These are phyloP conservation scores for Microdochium trichocladiopsis DNA, from an alignment of 2,329 filamentous ascomycete genomes.

Conservation along the genomic window DNA sequence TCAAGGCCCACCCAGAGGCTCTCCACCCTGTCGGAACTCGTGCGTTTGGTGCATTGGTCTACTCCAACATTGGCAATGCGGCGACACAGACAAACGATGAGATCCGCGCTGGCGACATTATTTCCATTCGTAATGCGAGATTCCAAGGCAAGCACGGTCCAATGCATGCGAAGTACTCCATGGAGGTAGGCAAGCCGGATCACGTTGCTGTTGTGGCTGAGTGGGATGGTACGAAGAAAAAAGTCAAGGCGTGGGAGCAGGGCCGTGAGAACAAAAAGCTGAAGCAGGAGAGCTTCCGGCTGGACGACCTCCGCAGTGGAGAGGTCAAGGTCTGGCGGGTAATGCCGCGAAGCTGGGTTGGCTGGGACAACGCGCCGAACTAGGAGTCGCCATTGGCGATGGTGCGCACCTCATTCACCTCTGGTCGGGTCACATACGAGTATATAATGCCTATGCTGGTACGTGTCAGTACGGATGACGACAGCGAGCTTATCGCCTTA, in stretches of 20 bases:
- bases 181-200: slow-evolving; percentile 80
- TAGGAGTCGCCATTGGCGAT: slow-evolving; percentile 29
- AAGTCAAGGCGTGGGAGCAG: slow-evolving; percentile 92
- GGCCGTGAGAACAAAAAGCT: slow-evolving; percentile 90
- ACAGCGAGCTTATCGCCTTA: background rate
- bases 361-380: slow-evolving; percentile 62
- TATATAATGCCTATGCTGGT: slow-evolving; percentile 17
- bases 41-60: slow-evolving; percentile 85
- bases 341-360: slow-evolving; percentile 86
- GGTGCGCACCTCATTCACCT: slow-evolving; percentile 4
- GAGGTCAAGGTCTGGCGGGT: slow-evolving; percentile 98
- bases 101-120: slow-evolving; percentile 87
- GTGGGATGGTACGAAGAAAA: slow-evolving; percentile 98
- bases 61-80: slow-evolving; percentile 91
- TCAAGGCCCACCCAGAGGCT: slow-evolving; percentile 66
- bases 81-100: slow-evolving; percentile 86
- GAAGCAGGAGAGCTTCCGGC: slow-evolving; percentile 87
- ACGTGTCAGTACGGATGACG: slow-evolving; percentile 15
- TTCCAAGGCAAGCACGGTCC: slow-evolving; percentile 94
- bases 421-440: slow-evolving; percentile 8
- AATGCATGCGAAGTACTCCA: slow-evolving; percentile 89
- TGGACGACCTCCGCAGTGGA: slow-evolving; percentile 85
- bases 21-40: slow-evolving; percentile 81
- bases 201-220: slow-evolving; percentile 90
- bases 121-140: slow-evolving; percentile 84